Evolutionary conservation across 257 asterid genomes (phyloP), one percentile per base, ranked within the genome.

Genomic region (Catharanthus roseus): DNA sequence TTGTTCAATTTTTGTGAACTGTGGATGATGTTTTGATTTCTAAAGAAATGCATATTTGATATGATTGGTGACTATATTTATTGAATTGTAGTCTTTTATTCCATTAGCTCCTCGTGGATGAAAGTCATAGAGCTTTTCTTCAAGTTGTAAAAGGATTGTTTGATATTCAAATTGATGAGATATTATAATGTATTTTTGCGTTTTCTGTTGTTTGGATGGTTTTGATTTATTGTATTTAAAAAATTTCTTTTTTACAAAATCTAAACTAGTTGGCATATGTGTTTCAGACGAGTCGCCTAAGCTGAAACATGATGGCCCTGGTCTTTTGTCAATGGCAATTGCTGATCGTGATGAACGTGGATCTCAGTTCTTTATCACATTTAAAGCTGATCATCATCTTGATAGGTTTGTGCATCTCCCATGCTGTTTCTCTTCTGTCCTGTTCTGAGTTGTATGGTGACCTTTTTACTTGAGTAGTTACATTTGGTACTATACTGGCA

Each of bases 271-370:
- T 33, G 28, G 28, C 24, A 18, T 16, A 45, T 71, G 26, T 72
- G 36, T 85, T 83, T 65, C 92, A 95, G 99, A 86, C 57, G 99
- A 95, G 80, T 78, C 84, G 65, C 84, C 97, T 0, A 95, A 88
- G 77, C 84, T 89, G 80, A 91, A 84, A 74, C 99, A 95, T 82
- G 97, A 95, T 62, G 73, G 80, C 42, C 89, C 92, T 65, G 99
- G 97, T 76, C 87, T 95, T 76, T 83, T 95, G 65, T 87, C 99
- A 29, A 95, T 95, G 97, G 89, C 93, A 10, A 84, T 95, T 78
- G 92, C 92, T 72, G 99, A 95, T 70, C 90, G 95, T 19, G 91
- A 91, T 67, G 87, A 86, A 53, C 96, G 93, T 1, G 99, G 99
- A 72, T 95, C 99, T 53, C 82, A 83, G 73, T 95, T 95, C 82